Percentiles rank a stretch among this genome's conserved stretches.
These are phyloP conservation scores for Cichorium intybus DNA, from an alignment of 140 eudicot genomes.

Conservation along the genomic window DNA sequence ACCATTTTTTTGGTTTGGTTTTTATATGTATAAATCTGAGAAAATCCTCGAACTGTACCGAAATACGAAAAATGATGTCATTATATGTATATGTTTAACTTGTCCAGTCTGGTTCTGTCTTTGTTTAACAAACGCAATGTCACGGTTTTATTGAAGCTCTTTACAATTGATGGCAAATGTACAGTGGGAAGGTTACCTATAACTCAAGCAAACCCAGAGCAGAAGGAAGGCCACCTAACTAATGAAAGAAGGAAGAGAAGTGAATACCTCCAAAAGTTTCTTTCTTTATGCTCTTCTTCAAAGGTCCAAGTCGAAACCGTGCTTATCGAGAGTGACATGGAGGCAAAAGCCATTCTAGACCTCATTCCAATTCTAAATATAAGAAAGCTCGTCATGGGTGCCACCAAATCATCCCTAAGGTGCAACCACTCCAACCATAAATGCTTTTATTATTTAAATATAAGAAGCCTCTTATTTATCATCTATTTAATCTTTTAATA, in stretches of 20 bases:
- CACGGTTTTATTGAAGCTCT: neutral
- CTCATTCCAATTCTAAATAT: conserved; percentile 86
- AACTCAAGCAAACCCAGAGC: conserved; percentile 66
- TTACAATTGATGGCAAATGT: neutral
- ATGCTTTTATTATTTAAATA: too few species aligned
- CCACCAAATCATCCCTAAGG: conserved; percentile 70
- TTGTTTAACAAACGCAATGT: neutral
- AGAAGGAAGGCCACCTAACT: conserved; percentile 44
- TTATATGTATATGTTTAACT: too few species aligned
- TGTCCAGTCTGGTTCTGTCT: too few species aligned
- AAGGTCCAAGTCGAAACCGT: conserved; percentile 87
- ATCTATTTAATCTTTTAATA: conserved; percentile 14
- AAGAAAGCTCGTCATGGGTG: conserved; percentile 53
- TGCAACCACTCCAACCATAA: neutral
- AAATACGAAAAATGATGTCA: too few species aligned
- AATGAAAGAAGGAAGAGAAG: conserved; percentile 61
- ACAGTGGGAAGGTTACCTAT: conserved; percentile 77
- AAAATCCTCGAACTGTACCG: too few species aligned
- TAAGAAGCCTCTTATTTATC: neutral
- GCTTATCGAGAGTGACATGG: conserved; percentile 84
- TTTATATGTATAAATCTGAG: too few species aligned
- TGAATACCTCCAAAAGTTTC: conserved; percentile 60
- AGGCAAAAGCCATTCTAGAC: conserved; percentile 74
- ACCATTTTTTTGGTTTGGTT: too few species aligned
- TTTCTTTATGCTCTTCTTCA: conserved; percentile 48